Percentiles rank a stretch among this genome's conserved stretches.
Evolutionary conservation across 2,329 filamentous ascomycete species (phyloP).

Genomic region (Chaetomiaceae sp.): DNA sequence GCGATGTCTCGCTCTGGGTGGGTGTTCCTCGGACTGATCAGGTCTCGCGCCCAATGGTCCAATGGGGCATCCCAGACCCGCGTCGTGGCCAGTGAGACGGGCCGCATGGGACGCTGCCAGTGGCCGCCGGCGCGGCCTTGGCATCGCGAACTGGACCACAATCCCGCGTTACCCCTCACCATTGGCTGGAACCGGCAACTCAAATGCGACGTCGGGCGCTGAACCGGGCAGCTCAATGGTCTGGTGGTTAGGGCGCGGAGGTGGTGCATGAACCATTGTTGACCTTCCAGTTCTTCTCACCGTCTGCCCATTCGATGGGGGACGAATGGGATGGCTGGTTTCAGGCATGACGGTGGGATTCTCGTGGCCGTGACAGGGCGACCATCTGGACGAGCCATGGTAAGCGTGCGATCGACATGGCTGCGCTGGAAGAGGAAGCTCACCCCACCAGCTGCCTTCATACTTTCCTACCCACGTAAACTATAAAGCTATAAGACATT

Average conservation of each 20-base stretch:
- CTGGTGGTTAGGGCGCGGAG: not conserved
- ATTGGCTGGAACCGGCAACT: not conserved
- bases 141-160: not conserved
- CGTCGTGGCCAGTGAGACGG: not conserved
- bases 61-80: not conserved
- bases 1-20: not conserved
- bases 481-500: not conserved
- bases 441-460: not conserved
- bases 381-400: too few relatives aligned
- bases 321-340: slow-evolving; percentile 1
- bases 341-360: not conserved
- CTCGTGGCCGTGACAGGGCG: too few relatives aligned
- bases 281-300: slow-evolving; percentile 1
- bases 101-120: not conserved
- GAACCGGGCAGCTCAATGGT: slow-evolving; percentile 1
- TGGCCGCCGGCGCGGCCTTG: not conserved
- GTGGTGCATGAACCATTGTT: slow-evolving; percentile 3
- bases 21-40: not conserved
- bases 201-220: not conserved
- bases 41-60: not conserved
- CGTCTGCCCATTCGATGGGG: not conserved
- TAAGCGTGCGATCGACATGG: too few relatives aligned
- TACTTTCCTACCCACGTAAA: not conserved
- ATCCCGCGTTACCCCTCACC: not conserved
- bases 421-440: slow-evolving; percentile 1